Conservation (phyloP, 139 green algal genomes). For the Micromonas pusilla region DNA sequence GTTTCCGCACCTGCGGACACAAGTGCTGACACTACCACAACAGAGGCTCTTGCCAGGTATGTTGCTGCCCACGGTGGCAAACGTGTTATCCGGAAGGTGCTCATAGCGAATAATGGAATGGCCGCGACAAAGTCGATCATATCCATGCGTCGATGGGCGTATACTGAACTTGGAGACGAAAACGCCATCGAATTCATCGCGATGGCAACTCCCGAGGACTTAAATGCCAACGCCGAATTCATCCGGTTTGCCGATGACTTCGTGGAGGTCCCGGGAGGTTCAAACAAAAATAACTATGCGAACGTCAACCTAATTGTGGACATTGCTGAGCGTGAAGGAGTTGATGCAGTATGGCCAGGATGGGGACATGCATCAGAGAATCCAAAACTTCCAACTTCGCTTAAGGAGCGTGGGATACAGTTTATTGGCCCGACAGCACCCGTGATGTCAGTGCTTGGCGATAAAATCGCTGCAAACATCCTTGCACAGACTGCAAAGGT, state of each 20-base stretch:
- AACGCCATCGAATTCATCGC: conserved; percentile 70
- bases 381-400: conserved; percentile 73
- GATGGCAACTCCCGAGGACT: conserved; percentile 90
- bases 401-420: conserved; percentile 57
- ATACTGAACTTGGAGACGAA: conserved; percentile 31
- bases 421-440: conserved; percentile 77
- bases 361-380: conserved; percentile 90
- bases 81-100: conserved; percentile 41
- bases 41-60: conserved; percentile 24
- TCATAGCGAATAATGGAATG: conserved; percentile 88
- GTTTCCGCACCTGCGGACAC: not conserved
- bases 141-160: conserved; percentile 25
- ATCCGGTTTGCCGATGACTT: conserved; percentile 91
- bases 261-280: conserved; percentile 85
- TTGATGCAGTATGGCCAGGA: conserved; percentile 32
- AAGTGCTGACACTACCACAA: not conserved
- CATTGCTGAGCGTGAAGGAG: conserved; percentile 21
- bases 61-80: conserved; percentile 19
- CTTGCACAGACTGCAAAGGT: conserved; percentile 85
- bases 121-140: conserved; percentile 86
- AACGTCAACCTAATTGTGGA: conserved; percentile 83
- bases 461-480: conserved; percentile 91
- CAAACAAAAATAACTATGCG: conserved; percentile 96
- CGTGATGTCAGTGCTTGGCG: conserved; percentile 83
- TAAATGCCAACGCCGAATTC: conserved; percentile 75